Base-by-base conservation (phyloP, 768 basidiomycete genomes). In the Hebeloma cylindrosporum region DNA sequence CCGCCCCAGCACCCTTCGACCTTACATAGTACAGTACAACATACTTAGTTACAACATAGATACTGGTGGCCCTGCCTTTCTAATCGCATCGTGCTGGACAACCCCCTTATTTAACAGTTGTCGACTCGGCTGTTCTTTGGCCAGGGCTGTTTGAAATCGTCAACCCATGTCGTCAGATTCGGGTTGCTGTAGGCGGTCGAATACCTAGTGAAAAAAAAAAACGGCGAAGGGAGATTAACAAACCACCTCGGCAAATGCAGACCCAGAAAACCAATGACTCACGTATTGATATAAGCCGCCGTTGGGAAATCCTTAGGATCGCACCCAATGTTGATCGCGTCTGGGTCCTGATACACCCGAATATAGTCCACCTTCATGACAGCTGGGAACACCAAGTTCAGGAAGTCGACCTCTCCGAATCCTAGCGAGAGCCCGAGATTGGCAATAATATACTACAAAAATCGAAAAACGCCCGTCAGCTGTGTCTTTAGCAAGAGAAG, bases 291-390 rank as follows among this genome's bases (percentile, higher is more conserved):
- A 61, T 95, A 95, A 0, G 74, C 64, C 8, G 70, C 61, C 0
- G 93, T 96, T 0, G 93, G 92, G 62, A 76, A 83, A 10, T 78
- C 74, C 7, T 64, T 54, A 4, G 92, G 89, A 56, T 92, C 86
- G 50, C 84, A 87, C 0, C 83, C 81, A 39, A 83, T 66, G 52
- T 81, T 80, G 27, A 69, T 60, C 4, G 66, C 57, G 48, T 74
- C 65, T 35, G 66, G 59, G 9, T 69, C 69, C 50, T 84, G 83
- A 52, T 85, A 86, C 5, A 95, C 86, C 1, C 93, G 79, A 45
- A 94, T 80, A 47, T 82, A 94, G 58, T 95, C 93, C 38, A 93
- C 67, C 43, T 69, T 69, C 85, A 93, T 83, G 20, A 68, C 71
- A 7, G 76, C 61, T 4, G 80, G 80, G 56, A 84, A 73, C 14